Conservation (phyloP, 1,139 yeast genomes). For the Taiozyma sp. region DNA sequence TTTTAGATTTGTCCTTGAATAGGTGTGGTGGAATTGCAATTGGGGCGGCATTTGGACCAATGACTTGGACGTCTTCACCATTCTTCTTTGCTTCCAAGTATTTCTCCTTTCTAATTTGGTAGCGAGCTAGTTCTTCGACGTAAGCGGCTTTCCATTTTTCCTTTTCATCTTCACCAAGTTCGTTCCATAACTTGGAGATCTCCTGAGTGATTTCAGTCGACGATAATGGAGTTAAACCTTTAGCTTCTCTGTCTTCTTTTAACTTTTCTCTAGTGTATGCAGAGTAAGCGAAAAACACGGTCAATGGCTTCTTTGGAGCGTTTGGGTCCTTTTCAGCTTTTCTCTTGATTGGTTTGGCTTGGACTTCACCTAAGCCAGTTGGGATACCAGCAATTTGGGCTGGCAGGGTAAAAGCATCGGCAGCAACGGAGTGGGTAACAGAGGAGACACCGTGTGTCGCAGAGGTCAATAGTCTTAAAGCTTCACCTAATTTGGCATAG, state of each 20-base stretch:
- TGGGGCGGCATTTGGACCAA: slow-evolving; percentile 32
- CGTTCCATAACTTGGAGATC: slow-evolving; percentile 75
- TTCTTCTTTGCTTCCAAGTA: slow-evolving; percentile 51
- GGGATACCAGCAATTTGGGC: slow-evolving; percentile 4
- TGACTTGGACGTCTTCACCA: slow-evolving; percentile 26
- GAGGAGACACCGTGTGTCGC: slow-evolving; percentile 17
- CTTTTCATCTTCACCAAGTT: slow-evolving; percentile 59
- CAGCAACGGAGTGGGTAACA: slow-evolving; percentile 15
- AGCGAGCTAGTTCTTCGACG: slow-evolving; percentile 54
- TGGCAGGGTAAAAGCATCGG: slow-evolving; percentile 7
- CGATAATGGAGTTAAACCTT: slow-evolving; percentile 55
- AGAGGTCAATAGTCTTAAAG: slow-evolving; percentile 26
- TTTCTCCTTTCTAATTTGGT: slow-evolving; percentile 58
- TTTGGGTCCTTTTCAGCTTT: slow-evolving; percentile 51
- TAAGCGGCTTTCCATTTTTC: slow-evolving; percentile 73
- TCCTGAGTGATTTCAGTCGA: slow-evolving; percentile 76
- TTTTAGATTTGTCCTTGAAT: slow-evolving; percentile 23
- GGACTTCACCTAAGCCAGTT: slow-evolving; percentile 7
- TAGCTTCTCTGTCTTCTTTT: slow-evolving; percentile 56
- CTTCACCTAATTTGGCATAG: slow-evolving; percentile 33
- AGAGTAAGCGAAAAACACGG: slow-evolving; percentile 77
- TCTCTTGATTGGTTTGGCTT: slow-evolving; percentile 35
- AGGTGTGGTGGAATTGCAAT: slow-evolving; percentile 31
- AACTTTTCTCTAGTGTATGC: slow-evolving; percentile 58
- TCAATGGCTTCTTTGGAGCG: slow-evolving; percentile 55